These are phyloP conservation scores for Penicillium samsonianum DNA, from an alignment of 495 filamentous ascomycete genomes.

Conservation along the genomic window DNA sequence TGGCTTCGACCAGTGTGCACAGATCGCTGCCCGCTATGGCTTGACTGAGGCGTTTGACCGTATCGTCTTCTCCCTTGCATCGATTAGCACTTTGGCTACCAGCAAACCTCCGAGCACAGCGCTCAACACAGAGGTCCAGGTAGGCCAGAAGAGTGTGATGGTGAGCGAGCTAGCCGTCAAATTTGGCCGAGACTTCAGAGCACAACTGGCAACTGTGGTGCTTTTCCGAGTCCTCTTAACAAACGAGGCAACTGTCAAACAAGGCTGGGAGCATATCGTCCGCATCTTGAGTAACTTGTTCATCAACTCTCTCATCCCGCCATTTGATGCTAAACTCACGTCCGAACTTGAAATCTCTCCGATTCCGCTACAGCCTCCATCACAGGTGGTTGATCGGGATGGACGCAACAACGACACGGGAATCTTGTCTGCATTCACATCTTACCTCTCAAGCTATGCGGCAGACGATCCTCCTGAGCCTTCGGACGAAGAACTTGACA, in stretches of 20 bases:
- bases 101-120: conserved; percentile 74
- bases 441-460: conserved; percentile 97
- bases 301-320: conserved; percentile 88
- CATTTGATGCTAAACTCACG: conserved; percentile 73
- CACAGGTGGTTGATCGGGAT: conserved; percentile 87
- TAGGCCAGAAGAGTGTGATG: conserved; percentile 91
- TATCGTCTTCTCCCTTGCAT: conserved; percentile 83
- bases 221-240: conserved; percentile 86
- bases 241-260: conserved; percentile 72
- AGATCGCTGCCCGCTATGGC: conserved; percentile 84
- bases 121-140: conserved; percentile 95
- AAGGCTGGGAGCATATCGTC: conserved; percentile 85
- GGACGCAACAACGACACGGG: conserved; percentile 75
- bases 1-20: conserved; percentile 94
- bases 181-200: conserved; percentile 91
- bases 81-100: conserved; percentile 83
- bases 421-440: conserved; percentile 89
- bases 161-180: conserved; percentile 97
- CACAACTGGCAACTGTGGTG: conserved; percentile 89
- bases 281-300: conserved; percentile 95
- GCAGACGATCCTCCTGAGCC: conserved; percentile 97
- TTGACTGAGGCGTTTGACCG: conserved; percentile 87
- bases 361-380: conserved; percentile 89
- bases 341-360: conserved; percentile 72
- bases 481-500: conserved; percentile 95